Evolutionary conservation across 257 asterid genomes (phyloP).

Genomic region (Solanum chaucha): DNA sequence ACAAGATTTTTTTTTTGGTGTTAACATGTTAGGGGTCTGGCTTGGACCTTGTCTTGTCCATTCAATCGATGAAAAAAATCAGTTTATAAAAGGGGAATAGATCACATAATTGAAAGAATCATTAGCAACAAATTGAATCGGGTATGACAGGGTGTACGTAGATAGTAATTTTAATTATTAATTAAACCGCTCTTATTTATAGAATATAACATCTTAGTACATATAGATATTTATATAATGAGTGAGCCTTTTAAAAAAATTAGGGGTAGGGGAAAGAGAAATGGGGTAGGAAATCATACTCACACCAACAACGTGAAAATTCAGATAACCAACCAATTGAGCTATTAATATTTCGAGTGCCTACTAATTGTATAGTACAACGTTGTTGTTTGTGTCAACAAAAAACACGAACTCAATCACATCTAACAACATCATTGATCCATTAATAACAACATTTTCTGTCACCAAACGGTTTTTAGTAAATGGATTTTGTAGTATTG

Average conservation of each 20-base stretch:
- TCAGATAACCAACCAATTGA: neutral
- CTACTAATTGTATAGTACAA: too few relatives aligned
- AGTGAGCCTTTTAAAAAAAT: neutral
- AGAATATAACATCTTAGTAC: neutral
- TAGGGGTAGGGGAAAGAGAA: neutral
- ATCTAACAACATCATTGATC: neutral
- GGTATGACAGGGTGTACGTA: neutral
- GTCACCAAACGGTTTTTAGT: neutral
- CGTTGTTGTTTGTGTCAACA: neutral
- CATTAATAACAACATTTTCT: neutral
- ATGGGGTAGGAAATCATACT: neutral
- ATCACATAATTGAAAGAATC: neutral
- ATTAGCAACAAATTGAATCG: neutral
- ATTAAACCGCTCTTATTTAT: neutral
- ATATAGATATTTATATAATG: neutral
- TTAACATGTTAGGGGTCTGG: neutral
- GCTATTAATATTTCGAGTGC: neutral
- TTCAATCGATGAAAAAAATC: neutral
- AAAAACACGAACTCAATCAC: neutral
- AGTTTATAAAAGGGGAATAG: neutral
- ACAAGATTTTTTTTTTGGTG: neutral
- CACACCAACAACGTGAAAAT: neutral
- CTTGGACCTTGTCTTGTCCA: neutral
- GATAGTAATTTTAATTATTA: neutral
- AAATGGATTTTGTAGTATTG: neutral